Evolutionary conservation across 2,329 filamentous ascomycete species (phyloP).

Genomic region (Aspergillus clavatus): DNA sequence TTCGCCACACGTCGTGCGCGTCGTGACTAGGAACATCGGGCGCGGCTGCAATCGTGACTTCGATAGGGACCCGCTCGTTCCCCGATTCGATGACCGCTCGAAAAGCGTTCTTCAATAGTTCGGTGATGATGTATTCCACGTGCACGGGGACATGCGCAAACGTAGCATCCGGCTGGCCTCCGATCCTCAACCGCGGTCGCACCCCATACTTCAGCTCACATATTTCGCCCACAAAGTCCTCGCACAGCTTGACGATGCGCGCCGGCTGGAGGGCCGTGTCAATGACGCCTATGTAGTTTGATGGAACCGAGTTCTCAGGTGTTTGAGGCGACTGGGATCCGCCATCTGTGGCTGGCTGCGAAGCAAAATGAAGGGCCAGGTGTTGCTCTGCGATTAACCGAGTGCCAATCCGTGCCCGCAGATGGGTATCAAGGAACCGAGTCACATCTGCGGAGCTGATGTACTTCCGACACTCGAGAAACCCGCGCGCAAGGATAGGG

Average conservation of each 20-base stretch:
- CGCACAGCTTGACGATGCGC: conserved; percentile 75
- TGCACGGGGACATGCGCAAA: conserved; percentile 95
- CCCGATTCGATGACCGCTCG: conserved; percentile 82
- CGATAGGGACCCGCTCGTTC: conserved; percentile 74
- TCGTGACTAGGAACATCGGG: conserved; percentile 45
- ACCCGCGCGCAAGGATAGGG: conserved; percentile 82
- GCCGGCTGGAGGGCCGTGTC: conserved; percentile 84
- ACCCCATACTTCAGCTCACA: conserved; percentile 95
- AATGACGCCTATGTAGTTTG: conserved; percentile 86
- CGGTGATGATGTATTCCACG: conserved; percentile 94
- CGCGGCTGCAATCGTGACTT: conserved; percentile 81
- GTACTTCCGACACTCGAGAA: conserved; percentile 88
- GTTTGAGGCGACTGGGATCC: conserved; percentile 21
- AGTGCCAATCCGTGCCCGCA: conserved; percentile 90
- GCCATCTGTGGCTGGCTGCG: conserved; percentile 63
- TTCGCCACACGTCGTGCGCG: conserved; percentile 40
- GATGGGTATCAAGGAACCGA: conserved; percentile 84
- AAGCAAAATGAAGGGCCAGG: conserved; percentile 76
- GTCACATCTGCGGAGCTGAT: conserved; percentile 81
- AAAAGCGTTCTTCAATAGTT: conserved; percentile 95
- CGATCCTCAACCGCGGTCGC: conserved; percentile 71
- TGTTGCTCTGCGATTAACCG: conserved; percentile 94
- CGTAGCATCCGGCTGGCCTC: conserved; percentile 78
- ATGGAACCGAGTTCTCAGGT: conserved; percentile 24
- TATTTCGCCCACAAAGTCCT: conserved; percentile 88